A percentile compares a stretch with the other conserved stretches of the same genome.
phyloP scores from a whole-genome alignment of 768 basidiomycete species.

The Auricularia auricula-judae region DNA sequence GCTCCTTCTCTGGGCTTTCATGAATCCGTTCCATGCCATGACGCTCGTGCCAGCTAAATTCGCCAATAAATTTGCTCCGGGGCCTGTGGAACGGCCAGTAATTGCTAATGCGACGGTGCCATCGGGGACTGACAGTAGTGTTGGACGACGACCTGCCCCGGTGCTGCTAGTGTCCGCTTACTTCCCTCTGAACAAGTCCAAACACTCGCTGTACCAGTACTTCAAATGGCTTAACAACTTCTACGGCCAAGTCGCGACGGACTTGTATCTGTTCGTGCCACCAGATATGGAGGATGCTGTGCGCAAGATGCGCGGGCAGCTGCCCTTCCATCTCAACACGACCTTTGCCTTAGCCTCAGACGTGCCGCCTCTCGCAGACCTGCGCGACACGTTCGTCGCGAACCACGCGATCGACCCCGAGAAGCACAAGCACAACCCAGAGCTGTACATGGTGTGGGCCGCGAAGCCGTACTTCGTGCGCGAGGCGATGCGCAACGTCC shows the following conservation, averaged over 20 bases:
- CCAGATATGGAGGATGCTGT: constrained; percentile 23
- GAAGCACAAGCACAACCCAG: constrained; percentile 29
- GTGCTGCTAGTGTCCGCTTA: constrained; percentile 42
- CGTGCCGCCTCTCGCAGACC: constrained; percentile 31
- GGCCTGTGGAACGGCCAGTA: neutral
- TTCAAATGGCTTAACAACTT: constrained; percentile 33
- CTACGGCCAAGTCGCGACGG: constrained; percentile 31
- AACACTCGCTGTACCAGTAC: constrained; percentile 38
- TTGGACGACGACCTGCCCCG: neutral
- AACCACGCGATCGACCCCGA: constrained; percentile 40
- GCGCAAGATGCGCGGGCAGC: neutral
- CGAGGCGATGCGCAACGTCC: constrained; percentile 22
- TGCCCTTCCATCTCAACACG: constrained; percentile 31
- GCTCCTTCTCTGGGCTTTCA: neutral
- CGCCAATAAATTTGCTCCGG: neutral
- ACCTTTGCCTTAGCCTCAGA: constrained; percentile 34
- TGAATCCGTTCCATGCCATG: neutral
- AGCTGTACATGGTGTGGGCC: constrained; percentile 43
- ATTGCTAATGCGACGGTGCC: neutral
- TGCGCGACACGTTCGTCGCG: constrained; percentile 23
- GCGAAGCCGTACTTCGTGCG: constrained; percentile 41
- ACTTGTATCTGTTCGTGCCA: constrained; percentile 45
- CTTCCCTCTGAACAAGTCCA: constrained; percentile 39
- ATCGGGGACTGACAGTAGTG: neutral
- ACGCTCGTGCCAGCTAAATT: neutral